phyloP scores from a whole-genome alignment of 73 alveolate genomes.

The Uronychia binucleata region DNA sequence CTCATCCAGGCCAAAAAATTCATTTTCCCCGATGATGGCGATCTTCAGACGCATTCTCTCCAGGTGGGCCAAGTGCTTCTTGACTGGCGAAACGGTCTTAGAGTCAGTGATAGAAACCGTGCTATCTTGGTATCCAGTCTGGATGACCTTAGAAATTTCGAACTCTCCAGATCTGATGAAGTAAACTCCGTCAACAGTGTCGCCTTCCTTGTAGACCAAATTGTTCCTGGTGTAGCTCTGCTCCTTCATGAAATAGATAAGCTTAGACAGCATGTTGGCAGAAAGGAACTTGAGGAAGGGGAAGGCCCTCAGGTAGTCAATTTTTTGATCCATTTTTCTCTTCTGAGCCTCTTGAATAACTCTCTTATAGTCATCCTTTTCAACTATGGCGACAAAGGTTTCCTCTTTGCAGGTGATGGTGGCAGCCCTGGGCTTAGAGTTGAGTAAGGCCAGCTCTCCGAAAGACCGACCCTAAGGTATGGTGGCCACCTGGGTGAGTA shows the following conservation, averaged over 20 bases:
- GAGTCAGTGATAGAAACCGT: neutral
- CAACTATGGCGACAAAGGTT: conserved; percentile 48
- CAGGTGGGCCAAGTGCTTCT: neutral
- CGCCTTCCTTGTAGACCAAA: conserved; percentile 53
- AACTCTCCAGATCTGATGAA: conserved; percentile 47
- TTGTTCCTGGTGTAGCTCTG: conserved; percentile 36
- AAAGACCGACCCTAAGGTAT: conserved; percentile 32
- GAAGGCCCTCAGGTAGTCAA: conserved; percentile 39
- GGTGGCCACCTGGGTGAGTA: conserved; percentile 25
- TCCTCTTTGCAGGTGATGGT: conserved; percentile 17
- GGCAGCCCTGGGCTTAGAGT: conserved; percentile 64
- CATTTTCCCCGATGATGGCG: neutral
- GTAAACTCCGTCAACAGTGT: conserved; percentile 39
- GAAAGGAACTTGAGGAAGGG: conserved; percentile 31
- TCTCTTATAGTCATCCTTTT: conserved; percentile 45
- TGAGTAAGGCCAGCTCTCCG: conserved; percentile 68
- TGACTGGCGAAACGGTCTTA: neutral
- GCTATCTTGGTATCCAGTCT: neutral
- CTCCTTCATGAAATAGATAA: conserved; percentile 47
- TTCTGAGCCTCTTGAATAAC: conserved; percentile 49
- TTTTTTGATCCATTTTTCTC: conserved; percentile 43
- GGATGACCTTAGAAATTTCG: conserved; percentile 30
- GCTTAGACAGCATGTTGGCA: conserved; percentile 32
- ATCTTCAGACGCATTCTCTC: neutral
- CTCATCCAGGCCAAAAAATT: neutral